Base-by-base conservation (phyloP, 2,329 filamentous ascomycete genomes). In the Ophiostoma sp. region DNA sequence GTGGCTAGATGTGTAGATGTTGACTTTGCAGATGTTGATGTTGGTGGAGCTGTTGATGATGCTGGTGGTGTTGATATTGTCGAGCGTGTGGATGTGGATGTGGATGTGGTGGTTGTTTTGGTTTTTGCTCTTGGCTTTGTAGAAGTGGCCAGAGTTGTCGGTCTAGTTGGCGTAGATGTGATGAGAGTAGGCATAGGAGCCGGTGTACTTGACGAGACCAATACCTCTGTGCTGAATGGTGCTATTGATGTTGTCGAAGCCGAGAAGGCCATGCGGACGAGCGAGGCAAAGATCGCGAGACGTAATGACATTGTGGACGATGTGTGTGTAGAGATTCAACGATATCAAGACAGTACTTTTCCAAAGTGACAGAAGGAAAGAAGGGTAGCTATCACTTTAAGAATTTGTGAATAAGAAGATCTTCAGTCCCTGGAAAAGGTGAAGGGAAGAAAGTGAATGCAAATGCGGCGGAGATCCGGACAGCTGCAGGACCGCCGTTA, bases 31-130 rank as follows among this genome's bases (percentile, higher is more conserved):
- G 45, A 45, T 17, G 63, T 12, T n/a, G 42, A 50, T n/a, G 22
- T 48, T 11, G 36, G 12, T 17, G 36, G 33, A 1, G 61, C 15
- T 8, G 61, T 25, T 11, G 61, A 73, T 75, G 68, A 36, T 39
- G 33, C 2, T 19, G 68, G 33, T 5, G n/a, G 6, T 15, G 76
- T 80, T 64, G 55, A 22, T 12, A 28, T 31, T 33, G 42, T n/a
- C 1, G 63, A 64, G 39, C 28, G 15, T 28, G 15, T 8, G 17
- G 25, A 15, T n/a, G 45, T 25, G 8, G 15, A 22, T 12, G 45
- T 25, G 4, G 64, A n/a, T 2, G 45, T 9, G 1, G 66, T n/a
- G 5, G 45, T 17, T 11, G 64, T 33, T 2, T 19, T 9, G 1
- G 66, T 12, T 31, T 50, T 69, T 22, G 42, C 12, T 2, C 6